Base-by-base conservation (phyloP, 257 asterid species). In the Lycium ferocissimum region DNA sequence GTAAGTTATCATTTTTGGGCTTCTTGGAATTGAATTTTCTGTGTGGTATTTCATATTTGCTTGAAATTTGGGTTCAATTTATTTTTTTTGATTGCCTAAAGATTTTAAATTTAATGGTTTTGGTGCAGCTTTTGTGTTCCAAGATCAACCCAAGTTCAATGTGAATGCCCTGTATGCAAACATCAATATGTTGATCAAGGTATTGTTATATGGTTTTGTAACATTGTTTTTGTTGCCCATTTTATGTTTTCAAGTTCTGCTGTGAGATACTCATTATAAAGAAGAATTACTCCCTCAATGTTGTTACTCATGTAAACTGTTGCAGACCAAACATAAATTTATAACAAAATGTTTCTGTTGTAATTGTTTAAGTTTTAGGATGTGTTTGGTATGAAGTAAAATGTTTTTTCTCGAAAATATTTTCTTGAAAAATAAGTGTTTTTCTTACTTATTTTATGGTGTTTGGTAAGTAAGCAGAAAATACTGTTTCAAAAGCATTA, bases 111-210 rank as follows among this genome's bases (percentile, higher is more conserved):
- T 45, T 8, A 37, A n/a, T 54, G 7, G 22, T 13, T 79, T 79
- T 62, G 45, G 45, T 86, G 86, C 90, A 96, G 99, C 78, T 53
- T 18, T 2, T 95, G 98, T 59, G 83, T 92, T 81, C 91, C 93
- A 0, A 84, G 84, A 43, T 56, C 88, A 2, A 43, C 75, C 49
- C 89, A 88, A 79, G 73, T 69, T 62, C 86, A 85, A 79, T 85
- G 90, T 47, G 91, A 91, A 76, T 96, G 99, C 75, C 94, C 96
- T 43, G 87, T 93, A 1, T 96, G 99, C 84, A 94, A 90, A 72
- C 85, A 87, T 47, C 89, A 85, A 54, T 93, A 86, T 40, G 35
- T 88, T 12, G 86, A 89, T 83, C 72, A 80, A 89, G 99, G 99
- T 94, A 86, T 40, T 5, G 6, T 47, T 15, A 45, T 4, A 10